A percentile compares a stretch with the other conserved stretches of the same genome.
These are phyloP conservation scores for Sordaria brevicollis DNA, from an alignment of 495 filamentous ascomycete genomes.

Conservation along the genomic window DNA sequence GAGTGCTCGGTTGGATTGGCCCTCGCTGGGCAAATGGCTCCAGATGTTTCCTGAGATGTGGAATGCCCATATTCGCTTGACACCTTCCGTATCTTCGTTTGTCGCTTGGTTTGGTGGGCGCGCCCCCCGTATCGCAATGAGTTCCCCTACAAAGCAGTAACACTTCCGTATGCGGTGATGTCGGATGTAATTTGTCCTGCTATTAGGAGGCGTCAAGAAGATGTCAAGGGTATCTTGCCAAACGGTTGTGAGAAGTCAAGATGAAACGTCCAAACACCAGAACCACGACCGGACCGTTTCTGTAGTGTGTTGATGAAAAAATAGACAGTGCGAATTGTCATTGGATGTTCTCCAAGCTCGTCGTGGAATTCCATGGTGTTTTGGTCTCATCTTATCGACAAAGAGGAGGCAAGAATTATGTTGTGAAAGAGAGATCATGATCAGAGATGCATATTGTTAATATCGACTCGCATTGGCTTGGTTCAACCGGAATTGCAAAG, in stretches of 20 bases:
- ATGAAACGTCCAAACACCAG: background rate
- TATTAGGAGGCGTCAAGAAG: background rate
- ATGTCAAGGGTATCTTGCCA: background rate
- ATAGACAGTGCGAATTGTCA: background rate
- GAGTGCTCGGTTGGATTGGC: slow-evolving; percentile 29
- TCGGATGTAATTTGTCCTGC: background rate
- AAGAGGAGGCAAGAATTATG: no score
- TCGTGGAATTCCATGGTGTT: background rate
- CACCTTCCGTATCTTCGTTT: background rate
- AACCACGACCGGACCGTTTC: background rate
- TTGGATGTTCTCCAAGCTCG: background rate
- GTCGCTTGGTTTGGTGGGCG: background rate
- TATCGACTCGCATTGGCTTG: background rate
- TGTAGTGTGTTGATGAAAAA: background rate
- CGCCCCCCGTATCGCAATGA: background rate
- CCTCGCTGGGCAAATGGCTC: slow-evolving; percentile 44
- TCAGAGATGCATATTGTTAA: background rate
- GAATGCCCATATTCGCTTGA: slow-evolving; percentile 55
- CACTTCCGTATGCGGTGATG: background rate
- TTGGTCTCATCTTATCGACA: background rate
- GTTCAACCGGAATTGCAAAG: background rate
- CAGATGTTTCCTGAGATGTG: slow-evolving; percentile 47
- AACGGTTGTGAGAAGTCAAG: background rate
- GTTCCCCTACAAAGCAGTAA: background rate
- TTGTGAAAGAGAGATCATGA: no score